phyloP scores from a whole-genome alignment of 1,284 basidiomycete species.

The Ceratobasidium sp. region DNA sequence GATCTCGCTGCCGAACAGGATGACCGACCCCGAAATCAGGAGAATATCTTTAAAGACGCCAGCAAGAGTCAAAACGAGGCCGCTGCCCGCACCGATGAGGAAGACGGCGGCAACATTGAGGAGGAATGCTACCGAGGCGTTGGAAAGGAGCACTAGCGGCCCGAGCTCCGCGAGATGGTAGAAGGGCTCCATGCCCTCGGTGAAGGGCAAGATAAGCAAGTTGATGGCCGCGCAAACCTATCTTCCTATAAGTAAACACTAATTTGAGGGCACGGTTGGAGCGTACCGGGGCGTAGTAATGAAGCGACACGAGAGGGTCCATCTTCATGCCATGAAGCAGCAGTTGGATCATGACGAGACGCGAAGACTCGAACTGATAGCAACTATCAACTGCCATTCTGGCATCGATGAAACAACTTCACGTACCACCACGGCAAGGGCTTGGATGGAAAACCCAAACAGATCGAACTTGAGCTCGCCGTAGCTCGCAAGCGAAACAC shows the following conservation, averaged over 20 bases:
- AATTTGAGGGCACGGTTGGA: background rate
- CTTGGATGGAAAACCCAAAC: slow-evolving; percentile 87
- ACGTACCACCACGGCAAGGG: slow-evolving; percentile 80
- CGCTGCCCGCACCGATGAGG: slow-evolving; percentile 88
- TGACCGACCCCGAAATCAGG: slow-evolving; percentile 89
- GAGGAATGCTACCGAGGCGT: slow-evolving; percentile 90
- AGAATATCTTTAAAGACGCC: slow-evolving; percentile 98
- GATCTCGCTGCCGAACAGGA: slow-evolving; percentile 83
- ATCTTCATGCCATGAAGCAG: slow-evolving; percentile 96
- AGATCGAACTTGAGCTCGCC: slow-evolving; percentile 90
- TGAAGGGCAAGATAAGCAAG: slow-evolving; percentile 84
- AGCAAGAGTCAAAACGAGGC: slow-evolving; percentile 91
- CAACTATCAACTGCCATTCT: slow-evolving; percentile 49
- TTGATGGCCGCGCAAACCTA: slow-evolving; percentile 90
- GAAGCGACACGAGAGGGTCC: slow-evolving; percentile 95
- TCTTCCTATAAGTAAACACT: slow-evolving; percentile 47
- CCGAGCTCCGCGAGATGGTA: slow-evolving; percentile 79
- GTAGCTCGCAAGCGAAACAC: slow-evolving; percentile 89
- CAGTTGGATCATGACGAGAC: slow-evolving; percentile 96
- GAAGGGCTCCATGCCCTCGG: slow-evolving; percentile 91
- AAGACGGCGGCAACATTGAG: slow-evolving; percentile 96
- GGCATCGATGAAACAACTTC: background rate
- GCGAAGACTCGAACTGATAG: slow-evolving; percentile 82
- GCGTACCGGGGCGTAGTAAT: slow-evolving; percentile 90
- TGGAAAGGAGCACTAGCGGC: slow-evolving; percentile 81